Base-by-base conservation (phyloP, 257 asterid genomes). In the Avicennia marina region DNA sequence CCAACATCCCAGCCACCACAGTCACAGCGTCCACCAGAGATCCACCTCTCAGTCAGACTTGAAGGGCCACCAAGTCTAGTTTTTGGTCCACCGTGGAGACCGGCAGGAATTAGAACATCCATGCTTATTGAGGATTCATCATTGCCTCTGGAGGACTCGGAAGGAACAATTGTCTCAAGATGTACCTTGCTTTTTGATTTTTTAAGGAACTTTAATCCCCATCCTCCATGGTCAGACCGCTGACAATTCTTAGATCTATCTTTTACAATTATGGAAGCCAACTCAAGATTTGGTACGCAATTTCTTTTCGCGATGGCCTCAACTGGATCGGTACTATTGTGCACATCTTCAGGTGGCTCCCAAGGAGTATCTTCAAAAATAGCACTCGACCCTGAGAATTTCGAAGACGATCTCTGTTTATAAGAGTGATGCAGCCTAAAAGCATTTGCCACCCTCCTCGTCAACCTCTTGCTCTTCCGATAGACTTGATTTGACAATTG, bases 1-100 rank as follows among this genome's bases (percentile, higher is more conserved):
- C 97, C 99, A 1, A 66, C 16, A 42, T 93, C 99, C 99, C 99
- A 93, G 27, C 97, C 99, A 7, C 97, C 99, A 64, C 99, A 93
- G 39, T 93, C 96, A 47, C 99, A 93, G 11, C 10, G 58, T 21
- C 99, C 97, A 15, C 91, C 91, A 0, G 89, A 80, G 58, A 42
- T 69, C 96, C 95, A 93, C 60, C 99, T 72, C 33, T 89, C 91
- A 3, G 71, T 49, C 15, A 89, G 90, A 60, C 83, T 72, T 5
- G 90, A 86, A 7, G 96, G 96, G 13, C 96, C 96, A 11, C 81
- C 89, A 1, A 43, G 60, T 62, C 71, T 48, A 19, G 79, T 64
- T 82, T 75, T 84, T 25, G 97, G 89, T 31, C 96, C 96, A 18
- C 96, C 97, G 19, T 93, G 99, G 54, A 82, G 48, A 51, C 96